Base-by-base conservation (phyloP, 179 eudicot species). In the Beta macrorhiza region DNA sequence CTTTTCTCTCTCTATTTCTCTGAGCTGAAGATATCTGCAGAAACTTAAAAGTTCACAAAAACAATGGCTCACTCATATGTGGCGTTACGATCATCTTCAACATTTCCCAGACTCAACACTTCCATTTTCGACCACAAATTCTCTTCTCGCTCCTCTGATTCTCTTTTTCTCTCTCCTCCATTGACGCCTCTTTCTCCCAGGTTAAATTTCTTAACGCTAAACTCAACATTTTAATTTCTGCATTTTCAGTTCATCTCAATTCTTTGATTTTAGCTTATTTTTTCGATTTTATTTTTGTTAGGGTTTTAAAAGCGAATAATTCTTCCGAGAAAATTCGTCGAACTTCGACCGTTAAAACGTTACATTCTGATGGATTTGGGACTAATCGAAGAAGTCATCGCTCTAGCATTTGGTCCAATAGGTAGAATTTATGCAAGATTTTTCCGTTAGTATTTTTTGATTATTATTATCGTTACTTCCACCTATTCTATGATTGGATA, bases 341-440 rank as follows among this genome's bases (percentile, higher is more conserved):
- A 56, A 72, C 73, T 78, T 83, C 85, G 78, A 57, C 72, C n/a
- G 91, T 79, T 67, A 89, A 89, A 77, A 90, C 97, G 5, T 79
- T 89, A 70, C 85, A 89, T 83, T 82, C 90, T 55, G 88, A 80
- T 57, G 90, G 84, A 37, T 82, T 80, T 80, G 81, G 81, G 70
- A 83, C 87, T 49, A 77, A 86, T 32, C 67, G 68, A 6, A 80
- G 81, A 3, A 72, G 47, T 53, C 84, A 82, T 3, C 85, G 86
- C 22, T 59, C 64, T 11, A 90, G 94, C 51, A 20, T 93, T 84
- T 93, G 97, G 97, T 94, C 98, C 19, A 87, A 91, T 67, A 91
- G 97, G 97, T 93, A 69, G 10, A 37, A 37, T 37, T 37, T 37
- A 37, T 37, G 42, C 42, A 37, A 37, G 42, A 37, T 37, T 37